phyloP scores from a whole-genome alignment of 108 stramenopile species.

The Nitzschia sp. region DNA sequence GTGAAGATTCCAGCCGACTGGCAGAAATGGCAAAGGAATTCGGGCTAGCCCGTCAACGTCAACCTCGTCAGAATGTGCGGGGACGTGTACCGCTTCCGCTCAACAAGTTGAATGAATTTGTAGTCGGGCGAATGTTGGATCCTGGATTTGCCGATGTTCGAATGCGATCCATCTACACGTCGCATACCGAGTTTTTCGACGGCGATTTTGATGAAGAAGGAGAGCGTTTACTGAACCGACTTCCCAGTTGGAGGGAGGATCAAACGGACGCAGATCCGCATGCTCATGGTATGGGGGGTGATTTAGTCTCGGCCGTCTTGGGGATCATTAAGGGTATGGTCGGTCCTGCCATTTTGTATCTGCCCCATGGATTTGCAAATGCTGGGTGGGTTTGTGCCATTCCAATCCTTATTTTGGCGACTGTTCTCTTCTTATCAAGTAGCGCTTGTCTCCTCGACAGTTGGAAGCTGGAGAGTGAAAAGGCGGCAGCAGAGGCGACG shows the following conservation, averaged over 20 bases:
- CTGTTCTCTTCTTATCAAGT: constrained; percentile 46
- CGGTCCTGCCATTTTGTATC: constrained; percentile 65
- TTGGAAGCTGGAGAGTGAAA: constrained; percentile 50
- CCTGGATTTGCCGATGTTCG: constrained; percentile 27
- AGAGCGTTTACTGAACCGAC: constrained; percentile 23
- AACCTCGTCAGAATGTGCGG: constrained; percentile 41
- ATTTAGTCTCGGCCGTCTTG: constrained; percentile 47
- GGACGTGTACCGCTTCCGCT: constrained; percentile 23
- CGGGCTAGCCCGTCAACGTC: constrained; percentile 44
- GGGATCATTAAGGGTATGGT: constrained; percentile 72
- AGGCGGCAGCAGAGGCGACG: not conserved
- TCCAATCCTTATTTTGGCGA: constrained; percentile 46
- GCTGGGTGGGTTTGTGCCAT: constrained; percentile 56
- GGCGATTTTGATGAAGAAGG: constrained; percentile 33
- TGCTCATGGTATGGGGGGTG: constrained; percentile 40
- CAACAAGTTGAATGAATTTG: constrained; percentile 15
- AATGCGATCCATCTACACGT: constrained; percentile 31
- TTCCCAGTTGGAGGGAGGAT: constrained; percentile 21
- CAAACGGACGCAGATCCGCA: constrained; percentile 46
- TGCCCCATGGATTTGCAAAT: constrained; percentile 62
- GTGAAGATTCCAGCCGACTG: constrained; percentile 60
- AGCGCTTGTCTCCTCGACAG: constrained; percentile 47
- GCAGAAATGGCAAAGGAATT: constrained; percentile 58
- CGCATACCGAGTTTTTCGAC: constrained; percentile 1
- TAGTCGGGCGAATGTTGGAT: constrained; percentile 22